Base-by-base conservation (phyloP, 2,329 filamentous ascomycete genomes). In the Diplocarpon rosae region DNA sequence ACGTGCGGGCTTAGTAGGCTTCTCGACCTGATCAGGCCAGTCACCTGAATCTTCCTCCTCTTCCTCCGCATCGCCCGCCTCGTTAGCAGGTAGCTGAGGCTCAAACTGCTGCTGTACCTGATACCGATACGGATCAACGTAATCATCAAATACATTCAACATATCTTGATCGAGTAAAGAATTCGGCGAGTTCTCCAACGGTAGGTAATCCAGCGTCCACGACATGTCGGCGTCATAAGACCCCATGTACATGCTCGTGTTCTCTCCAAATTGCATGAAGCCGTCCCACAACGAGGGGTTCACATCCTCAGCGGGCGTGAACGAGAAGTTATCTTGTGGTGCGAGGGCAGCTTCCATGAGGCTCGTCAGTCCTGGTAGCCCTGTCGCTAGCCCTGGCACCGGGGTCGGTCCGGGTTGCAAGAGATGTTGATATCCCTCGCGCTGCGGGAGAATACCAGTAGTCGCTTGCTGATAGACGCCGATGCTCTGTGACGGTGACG, bases 181-280 rank as follows among this genome's bases (percentile, higher is more conserved):
- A 24, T 44, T 49, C 14, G 54, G 53, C 3, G 54, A 54, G 9
- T 37, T 24, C 30, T 56, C 55, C 1, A 47, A 47, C 10, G 51
- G 46, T 17, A 55, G 45, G 34, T 52, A 52, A n/a, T 54, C 48
- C 14, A 59, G 33, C 8, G 55, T 54, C 56, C 55, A 58, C 5
- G 57, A 58, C 31, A 58, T 59, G 42, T 58, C 55, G 9, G 55
- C 56, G 48, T 58, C 54, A 40, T 59, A 59, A 5, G 57, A 44
- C 28, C 57, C 57, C 55, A 57, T 57, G 31, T 56, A 56, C 11
- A 51, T 40, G 36, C 34, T 54, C 3, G 51, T 35, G 9, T 38
- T 50, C 17, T 57, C 53, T 7, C 50, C 53, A 33, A 52, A 51
- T 35, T 49, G 42, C 53, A 58, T 56, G 41, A 58, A 59, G 3